Conservation (phyloP, 441 rosid genomes). For the Rhodomyrtus psidioides region DNA sequence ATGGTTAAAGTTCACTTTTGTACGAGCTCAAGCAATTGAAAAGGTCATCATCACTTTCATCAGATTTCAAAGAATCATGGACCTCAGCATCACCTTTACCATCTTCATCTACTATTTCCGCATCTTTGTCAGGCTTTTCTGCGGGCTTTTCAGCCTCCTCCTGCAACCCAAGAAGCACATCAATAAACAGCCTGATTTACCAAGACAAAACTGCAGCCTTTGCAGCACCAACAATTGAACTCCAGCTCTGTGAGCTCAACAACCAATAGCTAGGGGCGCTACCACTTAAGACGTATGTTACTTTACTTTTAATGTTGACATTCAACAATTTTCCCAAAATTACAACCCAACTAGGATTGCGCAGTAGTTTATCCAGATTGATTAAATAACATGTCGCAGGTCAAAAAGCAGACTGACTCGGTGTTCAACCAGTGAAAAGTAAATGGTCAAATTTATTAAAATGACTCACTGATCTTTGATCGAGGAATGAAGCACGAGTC, state of each 20-base stretch:
- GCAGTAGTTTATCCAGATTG: not conserved
- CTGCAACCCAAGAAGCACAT: conserved; percentile 12
- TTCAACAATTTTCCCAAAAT: not conserved
- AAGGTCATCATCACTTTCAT: conserved; percentile 16
- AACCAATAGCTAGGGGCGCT: not conserved
- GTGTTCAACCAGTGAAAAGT: not conserved
- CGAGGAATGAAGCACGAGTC: not conserved
- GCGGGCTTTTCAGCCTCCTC: conserved; percentile 17
- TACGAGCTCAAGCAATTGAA: conserved; percentile 26
- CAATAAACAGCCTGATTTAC: not conserved
- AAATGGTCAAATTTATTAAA: not conserved
- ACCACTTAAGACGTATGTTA: not conserved
- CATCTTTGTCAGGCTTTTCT: conserved; percentile 16
- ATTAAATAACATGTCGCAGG: not conserved
- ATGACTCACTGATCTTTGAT: not conserved
- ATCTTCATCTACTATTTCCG: conserved; percentile 13
- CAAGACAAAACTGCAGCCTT: not conserved
- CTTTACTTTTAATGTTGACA: not conserved
- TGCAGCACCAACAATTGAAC: not conserved
- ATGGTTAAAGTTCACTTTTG: conserved; percentile 19
- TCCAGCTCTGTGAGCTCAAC: not conserved
- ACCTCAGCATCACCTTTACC: conserved; percentile 8
- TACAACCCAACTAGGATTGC: not conserved
- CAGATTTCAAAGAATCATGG: conserved; percentile 12
- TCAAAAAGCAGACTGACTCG: not conserved